These are phyloP conservation scores for Epicoccum nigrum DNA, from an alignment of 2,329 filamentous ascomycete genomes.

Conservation along the genomic window DNA sequence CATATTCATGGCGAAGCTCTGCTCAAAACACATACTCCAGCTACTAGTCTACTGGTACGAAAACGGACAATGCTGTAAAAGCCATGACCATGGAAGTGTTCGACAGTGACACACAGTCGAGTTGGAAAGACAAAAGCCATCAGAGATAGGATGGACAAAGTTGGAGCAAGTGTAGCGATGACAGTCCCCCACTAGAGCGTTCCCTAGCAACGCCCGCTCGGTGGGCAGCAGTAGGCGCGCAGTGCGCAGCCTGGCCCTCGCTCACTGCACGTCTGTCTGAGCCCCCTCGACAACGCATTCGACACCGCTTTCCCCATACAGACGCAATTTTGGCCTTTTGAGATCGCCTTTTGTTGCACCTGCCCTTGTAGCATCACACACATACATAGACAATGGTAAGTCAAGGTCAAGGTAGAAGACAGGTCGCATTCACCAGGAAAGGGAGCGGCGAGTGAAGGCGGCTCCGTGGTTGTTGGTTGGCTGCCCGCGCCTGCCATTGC, in stretches of 20 bases:
- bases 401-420: slow-evolving; percentile 15
- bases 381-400: slow-evolving; percentile 28
- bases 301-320: slow-evolving; percentile 21
- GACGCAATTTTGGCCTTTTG: slow-evolving; percentile 14
- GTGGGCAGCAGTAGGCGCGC: slow-evolving; percentile 32
- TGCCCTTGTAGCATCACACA: background rate
- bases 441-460: slow-evolving; percentile 4
- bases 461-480: slow-evolving; percentile 18
- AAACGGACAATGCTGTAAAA: no score
- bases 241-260: slow-evolving; percentile 30
- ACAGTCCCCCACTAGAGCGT: slow-evolving; percentile 10
- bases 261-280: slow-evolving; percentile 18
- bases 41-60: no score
- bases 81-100: no score
- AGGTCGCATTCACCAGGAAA: background rate
- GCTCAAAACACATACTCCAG: no score
- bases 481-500: slow-evolving; percentile 23
- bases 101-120: no score
- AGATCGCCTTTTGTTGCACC: slow-evolving; percentile 14
- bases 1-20: no score
- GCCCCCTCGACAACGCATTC: slow-evolving; percentile 20
- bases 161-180: slow-evolving; percentile 8
- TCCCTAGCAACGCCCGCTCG: slow-evolving; percentile 22
- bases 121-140: no score
- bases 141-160: no score